Evolutionary conservation across 2,329 filamentous ascomycete genomes (phyloP).

Genomic region (Penicillium brasilianum): DNA sequence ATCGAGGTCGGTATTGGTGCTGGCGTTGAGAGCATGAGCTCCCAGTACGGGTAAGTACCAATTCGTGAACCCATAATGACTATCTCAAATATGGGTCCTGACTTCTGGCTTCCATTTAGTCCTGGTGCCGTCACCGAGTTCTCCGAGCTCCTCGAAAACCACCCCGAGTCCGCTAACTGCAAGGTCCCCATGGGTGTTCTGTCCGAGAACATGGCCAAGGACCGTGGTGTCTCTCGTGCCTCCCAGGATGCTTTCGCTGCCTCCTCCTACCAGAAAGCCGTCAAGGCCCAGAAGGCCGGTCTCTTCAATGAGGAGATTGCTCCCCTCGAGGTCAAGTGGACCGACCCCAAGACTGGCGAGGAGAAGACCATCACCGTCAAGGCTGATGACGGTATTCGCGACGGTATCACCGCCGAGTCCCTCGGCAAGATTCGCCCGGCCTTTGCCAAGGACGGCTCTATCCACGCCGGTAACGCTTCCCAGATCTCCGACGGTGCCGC

Average conservation of each 20-base stretch:
- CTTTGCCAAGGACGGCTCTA: slow-evolving; percentile 88
- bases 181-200: slow-evolving; percentile 96
- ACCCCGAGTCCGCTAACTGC: slow-evolving; percentile 88
- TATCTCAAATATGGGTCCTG: neutral
- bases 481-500: slow-evolving; percentile 97
- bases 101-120: slow-evolving; percentile 47
- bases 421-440: slow-evolving; percentile 90
- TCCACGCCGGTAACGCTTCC: slow-evolving; percentile 94
- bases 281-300: slow-evolving; percentile 82
- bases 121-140: slow-evolving; percentile 90
- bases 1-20: slow-evolving; percentile 94
- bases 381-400: slow-evolving; percentile 84
- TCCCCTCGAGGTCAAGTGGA: slow-evolving; percentile 83
- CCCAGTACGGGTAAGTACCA: slow-evolving; percentile 78
- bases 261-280: slow-evolving; percentile 87
- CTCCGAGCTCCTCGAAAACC: slow-evolving; percentile 81
- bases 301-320: slow-evolving; percentile 91
- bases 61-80: neutral
- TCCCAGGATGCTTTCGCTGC: slow-evolving; percentile 93
- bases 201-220: slow-evolving; percentile 93
- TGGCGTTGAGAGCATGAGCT: slow-evolving; percentile 95
- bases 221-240: slow-evolving; percentile 71
- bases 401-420: slow-evolving; percentile 83
- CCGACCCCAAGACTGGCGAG: slow-evolving; percentile 89
- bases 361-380: slow-evolving; percentile 80